A percentile compares a stretch with the other conserved stretches of the same genome.
Evolutionary conservation across 495 filamentous ascomycete genomes (phyloP).

Genomic region (Xanthoparmelia taractica): DNA sequence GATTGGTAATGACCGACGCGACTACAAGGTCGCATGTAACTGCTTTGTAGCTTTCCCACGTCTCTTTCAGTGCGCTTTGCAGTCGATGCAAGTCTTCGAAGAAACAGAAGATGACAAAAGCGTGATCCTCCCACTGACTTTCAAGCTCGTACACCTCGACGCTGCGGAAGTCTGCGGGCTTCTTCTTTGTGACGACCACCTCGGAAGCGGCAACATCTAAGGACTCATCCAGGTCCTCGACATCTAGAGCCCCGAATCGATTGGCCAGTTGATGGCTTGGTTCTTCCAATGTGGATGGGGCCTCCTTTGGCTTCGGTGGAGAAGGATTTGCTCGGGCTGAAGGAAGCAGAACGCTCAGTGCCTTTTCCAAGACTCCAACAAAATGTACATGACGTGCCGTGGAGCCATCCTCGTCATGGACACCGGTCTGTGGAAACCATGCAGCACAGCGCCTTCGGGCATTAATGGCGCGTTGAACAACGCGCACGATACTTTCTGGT

Average conservation of each 20-base stretch:
- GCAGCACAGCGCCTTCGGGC: constrained; percentile 15
- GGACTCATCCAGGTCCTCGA: constrained; percentile 9
- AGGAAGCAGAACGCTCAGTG: constrained; percentile 8
- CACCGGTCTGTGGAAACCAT: constrained; percentile 18
- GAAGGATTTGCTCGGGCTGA: neutral
- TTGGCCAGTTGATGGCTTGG: neutral
- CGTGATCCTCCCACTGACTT: constrained; percentile 12
- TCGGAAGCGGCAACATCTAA: constrained; percentile 10
- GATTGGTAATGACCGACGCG: constrained; percentile 13
- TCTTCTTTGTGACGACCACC: constrained; percentile 8
- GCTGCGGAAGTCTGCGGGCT: neutral
- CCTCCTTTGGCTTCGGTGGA: neutral
- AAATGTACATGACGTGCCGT: constrained; percentile 12
- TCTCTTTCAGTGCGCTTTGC: constrained; percentile 11
- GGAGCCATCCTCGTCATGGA: neutral
- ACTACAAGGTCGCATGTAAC: constrained; percentile 12
- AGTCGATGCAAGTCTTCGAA: constrained; percentile 21
- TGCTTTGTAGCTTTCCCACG: constrained; percentile 13
- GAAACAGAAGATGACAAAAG: constrained; percentile 20
- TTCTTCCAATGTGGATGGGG: neutral
- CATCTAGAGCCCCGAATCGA: neutral
- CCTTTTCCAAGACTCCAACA: constrained; percentile 6
- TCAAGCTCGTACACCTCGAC: constrained; percentile 16
- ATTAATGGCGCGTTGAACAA: constrained; percentile 15
- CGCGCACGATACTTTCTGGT: constrained; percentile 5